These are phyloP conservation scores for Achaetomiella virescens DNA, from an alignment of 495 filamentous ascomycete species.

Conservation along the genomic window DNA sequence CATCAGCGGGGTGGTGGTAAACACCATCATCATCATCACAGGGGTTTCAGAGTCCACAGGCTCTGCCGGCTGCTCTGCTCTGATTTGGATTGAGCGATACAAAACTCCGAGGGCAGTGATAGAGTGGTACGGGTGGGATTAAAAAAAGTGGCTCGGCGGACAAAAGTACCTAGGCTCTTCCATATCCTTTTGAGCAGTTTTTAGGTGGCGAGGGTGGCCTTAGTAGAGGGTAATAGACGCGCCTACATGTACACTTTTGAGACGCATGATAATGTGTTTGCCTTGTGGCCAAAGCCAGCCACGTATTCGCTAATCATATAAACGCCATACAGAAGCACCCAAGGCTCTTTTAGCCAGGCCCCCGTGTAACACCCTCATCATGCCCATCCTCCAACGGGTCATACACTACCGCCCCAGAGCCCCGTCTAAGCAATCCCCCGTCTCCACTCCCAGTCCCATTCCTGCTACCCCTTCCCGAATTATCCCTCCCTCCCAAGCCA, in stretches of 20 bases:
- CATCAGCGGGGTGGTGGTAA: too few species aligned
- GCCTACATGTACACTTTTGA: too few species aligned
- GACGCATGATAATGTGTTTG: neutral
- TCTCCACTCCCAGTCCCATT: neutral
- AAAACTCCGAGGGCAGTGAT: neutral
- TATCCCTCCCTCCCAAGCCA: too few species aligned
- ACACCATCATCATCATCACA: too few species aligned
- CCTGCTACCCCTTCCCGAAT: neutral
- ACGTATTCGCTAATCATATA: neutral
- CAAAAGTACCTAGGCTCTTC: neutral
- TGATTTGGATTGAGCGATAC: neutral
- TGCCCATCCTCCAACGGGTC: slow-evolving; percentile 14
- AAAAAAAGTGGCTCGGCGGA: neutral
- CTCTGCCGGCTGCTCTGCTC: neutral
- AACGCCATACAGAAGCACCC: neutral
- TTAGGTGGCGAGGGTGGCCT: neutral
- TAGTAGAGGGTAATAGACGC: slow-evolving; percentile 1
- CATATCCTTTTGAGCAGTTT: neutral
- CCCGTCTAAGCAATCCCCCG: neutral
- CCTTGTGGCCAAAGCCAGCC: neutral
- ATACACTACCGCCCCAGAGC: slow-evolving; percentile 13
- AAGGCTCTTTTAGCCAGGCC: neutral
- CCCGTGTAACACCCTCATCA: neutral
- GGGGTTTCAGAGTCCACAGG: neutral
- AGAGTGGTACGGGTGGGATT: neutral